A percentile compares a stretch with the other conserved stretches of the same genome.
Conservation (phyloP, 1,284 basidiomycete species). For the Phylloboletellus chloephorus region DNA sequence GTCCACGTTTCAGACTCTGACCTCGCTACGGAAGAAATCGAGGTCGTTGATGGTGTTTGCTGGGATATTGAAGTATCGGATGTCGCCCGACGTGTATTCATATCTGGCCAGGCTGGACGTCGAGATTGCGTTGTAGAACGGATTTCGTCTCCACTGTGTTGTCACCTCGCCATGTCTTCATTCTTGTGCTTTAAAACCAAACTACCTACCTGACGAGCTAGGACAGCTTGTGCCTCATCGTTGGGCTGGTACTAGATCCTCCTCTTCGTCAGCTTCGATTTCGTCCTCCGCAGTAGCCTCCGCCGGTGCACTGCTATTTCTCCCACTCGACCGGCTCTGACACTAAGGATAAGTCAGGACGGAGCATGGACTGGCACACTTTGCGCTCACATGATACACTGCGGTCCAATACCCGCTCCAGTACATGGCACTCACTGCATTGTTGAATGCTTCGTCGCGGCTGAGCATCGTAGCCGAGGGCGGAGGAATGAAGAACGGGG, state of each 20-base stretch:
- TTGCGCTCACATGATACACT: constrained; percentile 60
- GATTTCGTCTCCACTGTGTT: no score
- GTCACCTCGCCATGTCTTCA: not conserved
- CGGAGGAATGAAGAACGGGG: constrained; percentile 26
- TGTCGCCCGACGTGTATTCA: constrained; percentile 89
- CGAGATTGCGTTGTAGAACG: constrained; percentile 59
- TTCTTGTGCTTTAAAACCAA: constrained; percentile 11
- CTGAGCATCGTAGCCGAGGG: constrained; percentile 39
- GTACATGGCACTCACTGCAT: constrained; percentile 71
- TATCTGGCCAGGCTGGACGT: constrained; percentile 77
- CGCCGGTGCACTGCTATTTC: constrained; percentile 11
- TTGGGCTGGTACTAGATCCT: constrained; percentile 36
- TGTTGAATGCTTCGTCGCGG: constrained; percentile 68
- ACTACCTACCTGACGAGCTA: constrained; percentile 13
- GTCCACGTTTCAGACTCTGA: constrained; percentile 48
- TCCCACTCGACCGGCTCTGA: constrained; percentile 19
- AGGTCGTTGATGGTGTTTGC: constrained; percentile 84
- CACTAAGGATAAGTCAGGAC: constrained; percentile 11
- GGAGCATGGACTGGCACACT: not conserved
- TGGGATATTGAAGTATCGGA: constrained; percentile 79
- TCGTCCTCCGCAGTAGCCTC: constrained; percentile 23
- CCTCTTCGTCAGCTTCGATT: constrained; percentile 26
- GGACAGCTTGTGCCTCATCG: constrained; percentile 25
- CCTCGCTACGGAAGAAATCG: constrained; percentile 63
- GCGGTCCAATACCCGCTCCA: constrained; percentile 83